Evolutionary conservation across 2,329 filamentous ascomycete species (phyloP).

Genomic region (Septoria petroselini): DNA sequence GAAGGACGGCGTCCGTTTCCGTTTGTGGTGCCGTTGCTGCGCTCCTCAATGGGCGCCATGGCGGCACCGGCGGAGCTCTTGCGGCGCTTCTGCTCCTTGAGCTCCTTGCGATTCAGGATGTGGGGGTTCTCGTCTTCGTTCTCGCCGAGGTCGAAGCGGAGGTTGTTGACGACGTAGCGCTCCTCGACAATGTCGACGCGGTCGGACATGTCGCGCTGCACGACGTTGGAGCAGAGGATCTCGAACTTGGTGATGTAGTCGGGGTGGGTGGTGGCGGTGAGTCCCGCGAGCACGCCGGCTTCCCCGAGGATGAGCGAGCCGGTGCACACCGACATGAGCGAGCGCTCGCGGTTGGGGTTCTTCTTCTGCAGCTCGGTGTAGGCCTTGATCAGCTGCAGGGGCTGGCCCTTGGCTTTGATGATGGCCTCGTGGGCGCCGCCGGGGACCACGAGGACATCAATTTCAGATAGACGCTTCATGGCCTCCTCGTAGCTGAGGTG

Average conservation of each 20-base stretch:
- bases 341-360: constrained; percentile 75
- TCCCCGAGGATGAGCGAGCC: constrained; percentile 74
- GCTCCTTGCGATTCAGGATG: constrained; percentile 66
- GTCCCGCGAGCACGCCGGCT: constrained; percentile 71
- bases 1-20: constrained; percentile 42
- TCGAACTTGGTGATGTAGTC: constrained; percentile 78
- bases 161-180: constrained; percentile 87
- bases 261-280: constrained; percentile 78
- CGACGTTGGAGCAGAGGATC: constrained; percentile 72
- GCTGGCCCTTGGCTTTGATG: constrained; percentile 65
- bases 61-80: constrained; percentile 43
- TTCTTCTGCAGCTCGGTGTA: constrained; percentile 77
- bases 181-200: constrained; percentile 81
- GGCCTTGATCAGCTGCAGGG: constrained; percentile 68
- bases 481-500: constrained; percentile 78
- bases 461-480: constrained; percentile 67
- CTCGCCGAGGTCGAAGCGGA: constrained; percentile 75
- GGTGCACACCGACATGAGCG: constrained; percentile 75
- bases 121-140: constrained; percentile 81
- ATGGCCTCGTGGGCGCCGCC: constrained; percentile 66
- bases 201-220: constrained; percentile 66
- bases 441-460: constrained; percentile 74
- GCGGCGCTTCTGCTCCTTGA: constrained; percentile 49
- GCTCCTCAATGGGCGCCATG: constrained; percentile 34
- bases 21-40: constrained; percentile 29